phyloP scores from a whole-genome alignment of 345 rosid genomes.

The Eucalyptus urophylla region DNA sequence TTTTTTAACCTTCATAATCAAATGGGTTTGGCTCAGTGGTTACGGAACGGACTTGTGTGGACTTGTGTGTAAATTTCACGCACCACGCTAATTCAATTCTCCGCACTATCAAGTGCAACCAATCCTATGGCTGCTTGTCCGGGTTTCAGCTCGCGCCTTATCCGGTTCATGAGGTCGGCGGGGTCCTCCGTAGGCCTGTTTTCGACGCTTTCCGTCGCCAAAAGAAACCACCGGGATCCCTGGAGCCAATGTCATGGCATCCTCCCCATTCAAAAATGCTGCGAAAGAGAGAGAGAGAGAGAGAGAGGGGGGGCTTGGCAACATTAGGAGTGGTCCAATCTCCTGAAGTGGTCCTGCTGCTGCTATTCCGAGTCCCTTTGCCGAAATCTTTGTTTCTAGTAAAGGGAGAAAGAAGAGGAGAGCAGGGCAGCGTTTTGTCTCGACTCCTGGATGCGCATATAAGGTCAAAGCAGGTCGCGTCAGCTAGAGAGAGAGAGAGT shows the following conservation, averaged over 20 bases:
- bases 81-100: accelerated
- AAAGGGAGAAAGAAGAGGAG: background rate
- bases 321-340: background rate
- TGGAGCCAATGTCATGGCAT: background rate
- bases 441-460: background rate
- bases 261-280: background rate
- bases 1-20: background rate
- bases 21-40: accelerated
- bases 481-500: background rate
- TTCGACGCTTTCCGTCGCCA: background rate
- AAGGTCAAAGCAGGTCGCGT: background rate
- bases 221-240: background rate
- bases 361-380: background rate
- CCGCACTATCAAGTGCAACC: background rate
- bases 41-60: background rate
- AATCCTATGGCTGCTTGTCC: background rate
- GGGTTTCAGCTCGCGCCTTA: background rate
- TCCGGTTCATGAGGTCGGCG: background rate
- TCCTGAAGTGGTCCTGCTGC: background rate
- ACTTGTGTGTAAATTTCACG: accelerated
- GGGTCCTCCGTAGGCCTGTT: background rate
- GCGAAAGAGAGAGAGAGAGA: background rate
- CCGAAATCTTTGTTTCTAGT: background rate
- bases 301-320: background rate
- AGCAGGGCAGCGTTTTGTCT: background rate